Percentiles rank a stretch among this genome's conserved stretches.
phyloP scores from a whole-genome alignment of 495 filamentous ascomycete genomes.

The Podospora comata region DNA sequence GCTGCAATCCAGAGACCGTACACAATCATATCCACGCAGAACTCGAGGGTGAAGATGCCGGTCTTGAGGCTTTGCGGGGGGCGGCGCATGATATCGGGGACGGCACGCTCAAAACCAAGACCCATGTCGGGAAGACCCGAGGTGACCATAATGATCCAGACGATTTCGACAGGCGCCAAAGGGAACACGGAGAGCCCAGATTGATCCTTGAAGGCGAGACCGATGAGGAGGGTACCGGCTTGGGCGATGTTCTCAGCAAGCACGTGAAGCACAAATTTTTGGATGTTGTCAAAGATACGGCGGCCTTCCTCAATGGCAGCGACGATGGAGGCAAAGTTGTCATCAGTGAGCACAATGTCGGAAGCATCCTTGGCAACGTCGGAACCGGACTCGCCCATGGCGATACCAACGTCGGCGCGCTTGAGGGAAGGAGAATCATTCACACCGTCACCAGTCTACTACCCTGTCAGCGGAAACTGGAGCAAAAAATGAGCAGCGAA shows the following conservation, averaged over 20 bases:
- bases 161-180: slow-evolving; percentile 67
- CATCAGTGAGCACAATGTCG: slow-evolving; percentile 82
- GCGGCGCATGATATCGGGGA: slow-evolving; percentile 66
- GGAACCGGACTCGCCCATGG: slow-evolving; percentile 77
- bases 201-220: slow-evolving; percentile 67
- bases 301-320: slow-evolving; percentile 70
- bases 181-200: slow-evolving; percentile 67
- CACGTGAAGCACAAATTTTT: slow-evolving; percentile 76
- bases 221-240: slow-evolving; percentile 66
- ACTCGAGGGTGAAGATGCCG: slow-evolving; percentile 66
- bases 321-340: slow-evolving; percentile 79
- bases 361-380: slow-evolving; percentile 86
- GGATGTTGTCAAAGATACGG: slow-evolving; percentile 77
- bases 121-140: slow-evolving; percentile 73
- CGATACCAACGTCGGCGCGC: slow-evolving; percentile 78
- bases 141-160: slow-evolving; percentile 78
- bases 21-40: slow-evolving; percentile 69
- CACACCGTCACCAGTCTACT: slow-evolving; percentile 68
- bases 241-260: slow-evolving; percentile 72
- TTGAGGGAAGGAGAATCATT: slow-evolving; percentile 79
- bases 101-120: slow-evolving; percentile 67
- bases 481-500: too few relatives aligned
- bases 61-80: slow-evolving; percentile 62
- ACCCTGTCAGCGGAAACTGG: neutral
- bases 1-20: slow-evolving; percentile 68